Evolutionary conservation across 2,329 filamentous ascomycete genomes (phyloP).

Genomic region (Ambrosiella cleistominuta): DNA sequence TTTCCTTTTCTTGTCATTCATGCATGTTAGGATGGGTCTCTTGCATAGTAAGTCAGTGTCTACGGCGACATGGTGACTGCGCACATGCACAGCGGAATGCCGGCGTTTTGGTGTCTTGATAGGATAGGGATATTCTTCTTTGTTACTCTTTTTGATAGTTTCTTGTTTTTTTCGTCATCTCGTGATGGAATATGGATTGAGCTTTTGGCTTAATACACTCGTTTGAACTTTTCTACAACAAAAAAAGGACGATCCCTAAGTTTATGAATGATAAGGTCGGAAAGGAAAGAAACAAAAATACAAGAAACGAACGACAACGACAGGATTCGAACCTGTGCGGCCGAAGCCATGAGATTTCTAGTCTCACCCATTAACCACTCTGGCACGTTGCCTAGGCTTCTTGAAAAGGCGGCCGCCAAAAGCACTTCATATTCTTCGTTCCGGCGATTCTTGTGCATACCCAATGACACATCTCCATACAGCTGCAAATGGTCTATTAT

Average conservation of each 20-base stretch:
- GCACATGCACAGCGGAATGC: background rate
- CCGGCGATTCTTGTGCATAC: no score
- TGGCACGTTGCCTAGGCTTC: background rate
- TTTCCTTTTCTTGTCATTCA: background rate
- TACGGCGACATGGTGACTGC: background rate
- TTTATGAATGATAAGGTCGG: no score
- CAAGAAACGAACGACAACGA: background rate
- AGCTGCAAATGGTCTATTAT: no score
- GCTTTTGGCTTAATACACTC: no score
- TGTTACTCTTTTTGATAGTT: background rate
- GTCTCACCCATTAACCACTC: background rate
- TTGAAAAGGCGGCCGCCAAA: no score
- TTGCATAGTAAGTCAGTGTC: background rate
- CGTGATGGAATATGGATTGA: no score
- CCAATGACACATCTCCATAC: no score
- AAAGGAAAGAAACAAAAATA: background rate
- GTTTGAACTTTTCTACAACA: no score
- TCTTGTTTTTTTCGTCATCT: background rate
- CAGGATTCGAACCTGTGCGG: background rate
- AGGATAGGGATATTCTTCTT: background rate
- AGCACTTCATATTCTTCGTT: no score
- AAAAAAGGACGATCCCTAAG: no score
- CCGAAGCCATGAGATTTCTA: constrained; percentile 1
- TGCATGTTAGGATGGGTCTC: no score
- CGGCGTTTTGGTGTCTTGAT: background rate